Evolutionary conservation across 2,329 filamentous ascomycete genomes (phyloP).

Genomic region (Ustulina deusta): DNA sequence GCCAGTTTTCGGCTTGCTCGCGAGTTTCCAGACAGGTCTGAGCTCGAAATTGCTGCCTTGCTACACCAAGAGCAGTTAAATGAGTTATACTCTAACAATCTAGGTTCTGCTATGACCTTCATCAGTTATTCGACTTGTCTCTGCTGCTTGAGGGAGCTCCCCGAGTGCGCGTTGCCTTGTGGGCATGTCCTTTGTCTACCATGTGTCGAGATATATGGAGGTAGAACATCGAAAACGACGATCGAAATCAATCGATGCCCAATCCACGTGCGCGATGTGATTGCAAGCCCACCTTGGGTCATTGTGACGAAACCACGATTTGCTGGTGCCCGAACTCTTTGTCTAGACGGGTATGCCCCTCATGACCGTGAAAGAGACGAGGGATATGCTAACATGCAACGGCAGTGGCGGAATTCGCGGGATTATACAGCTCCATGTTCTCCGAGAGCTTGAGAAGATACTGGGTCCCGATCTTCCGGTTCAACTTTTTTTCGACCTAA

Average conservation of each 20-base stretch:
- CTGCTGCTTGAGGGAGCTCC: slow-evolving; percentile 51
- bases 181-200: slow-evolving; percentile 50
- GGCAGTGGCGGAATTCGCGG: slow-evolving; percentile 49
- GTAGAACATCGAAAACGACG: slow-evolving; percentile 49
- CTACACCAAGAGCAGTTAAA: slow-evolving; percentile 50
- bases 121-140: slow-evolving; percentile 51
- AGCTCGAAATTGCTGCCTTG: slow-evolving; percentile 49
- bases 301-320: slow-evolving; percentile 48
- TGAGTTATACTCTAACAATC: slow-evolving; percentile 49
- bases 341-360: slow-evolving; percentile 49
- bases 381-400: slow-evolving; percentile 14
- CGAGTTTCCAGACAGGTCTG: slow-evolving; percentile 47
- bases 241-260: slow-evolving; percentile 51
- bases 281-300: slow-evolving; percentile 49
- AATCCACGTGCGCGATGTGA: slow-evolving; percentile 49
- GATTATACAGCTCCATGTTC: slow-evolving; percentile 49
- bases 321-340: slow-evolving; percentile 48
- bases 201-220: slow-evolving; percentile 50
- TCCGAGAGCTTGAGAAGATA: slow-evolving; percentile 49
- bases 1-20: slow-evolving; percentile 47
- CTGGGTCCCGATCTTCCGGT: slow-evolving; percentile 49
- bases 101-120: slow-evolving; percentile 47
- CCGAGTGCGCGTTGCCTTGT: slow-evolving; percentile 50
- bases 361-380: background rate
- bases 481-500: slow-evolving; percentile 51